These are phyloP conservation scores for Ulota crispa DNA, from an alignment of 225 moss, liverwort and hornwort genomes.

Conservation along the genomic window DNA sequence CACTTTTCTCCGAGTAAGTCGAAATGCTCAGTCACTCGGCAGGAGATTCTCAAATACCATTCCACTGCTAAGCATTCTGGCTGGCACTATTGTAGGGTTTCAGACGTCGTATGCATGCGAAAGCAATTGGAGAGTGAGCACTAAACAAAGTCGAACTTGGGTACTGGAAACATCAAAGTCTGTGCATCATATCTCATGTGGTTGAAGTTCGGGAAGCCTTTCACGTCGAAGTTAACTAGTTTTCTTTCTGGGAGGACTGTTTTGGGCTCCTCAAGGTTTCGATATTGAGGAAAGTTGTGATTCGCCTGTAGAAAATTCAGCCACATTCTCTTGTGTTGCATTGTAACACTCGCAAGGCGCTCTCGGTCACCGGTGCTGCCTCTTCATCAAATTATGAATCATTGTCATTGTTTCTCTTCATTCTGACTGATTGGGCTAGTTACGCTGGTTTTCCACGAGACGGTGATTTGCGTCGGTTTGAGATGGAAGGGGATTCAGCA, in stretches of 20 bases:
- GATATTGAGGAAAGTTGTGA: too few relatives aligned
- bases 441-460: background rate
- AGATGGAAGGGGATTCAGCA: background rate
- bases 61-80: background rate
- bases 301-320: too few relatives aligned
- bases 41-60: background rate
- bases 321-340: too few relatives aligned
- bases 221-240: too few relatives aligned
- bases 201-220: too few relatives aligned
- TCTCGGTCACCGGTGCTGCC: background rate
- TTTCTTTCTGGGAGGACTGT: too few relatives aligned
- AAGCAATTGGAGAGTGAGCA: background rate
- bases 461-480: background rate
- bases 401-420: constrained; percentile 3
- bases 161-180: too few relatives aligned
- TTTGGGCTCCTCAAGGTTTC: too few relatives aligned
- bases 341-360: too few relatives aligned
- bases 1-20: background rate
- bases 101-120: background rate
- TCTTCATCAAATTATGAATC: background rate
- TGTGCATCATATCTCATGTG: too few relatives aligned
- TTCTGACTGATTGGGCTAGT: background rate
- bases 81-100: background rate
- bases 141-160: too few relatives aligned
- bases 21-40: background rate